Evolutionary conservation across 768 basidiomycete genomes (phyloP).

Genomic region (Rhodotorula sphaerocarpa): DNA sequence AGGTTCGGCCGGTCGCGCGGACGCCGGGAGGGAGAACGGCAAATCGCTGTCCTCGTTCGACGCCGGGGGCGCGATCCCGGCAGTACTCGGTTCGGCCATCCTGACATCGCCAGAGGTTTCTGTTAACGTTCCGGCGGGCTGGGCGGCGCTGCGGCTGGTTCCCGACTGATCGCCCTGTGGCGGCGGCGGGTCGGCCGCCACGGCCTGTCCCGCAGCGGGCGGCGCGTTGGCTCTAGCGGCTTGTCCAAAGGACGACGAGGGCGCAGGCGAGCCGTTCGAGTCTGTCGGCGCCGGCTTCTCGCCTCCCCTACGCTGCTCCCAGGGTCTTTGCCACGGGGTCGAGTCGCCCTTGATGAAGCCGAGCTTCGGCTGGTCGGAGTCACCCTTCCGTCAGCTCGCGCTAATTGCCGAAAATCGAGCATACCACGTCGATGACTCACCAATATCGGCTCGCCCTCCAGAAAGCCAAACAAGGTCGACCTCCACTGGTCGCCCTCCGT

Average conservation of each 20-base stretch:
- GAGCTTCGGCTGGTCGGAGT: neutral
- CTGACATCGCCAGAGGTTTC: neutral
- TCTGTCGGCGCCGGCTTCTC: too few relatives aligned
- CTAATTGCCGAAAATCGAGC: too few relatives aligned
- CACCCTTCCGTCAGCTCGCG: too few relatives aligned
- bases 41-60: too few relatives aligned
- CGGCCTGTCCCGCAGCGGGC: neutral
- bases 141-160: too few relatives aligned
- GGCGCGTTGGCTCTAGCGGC: too few relatives aligned
- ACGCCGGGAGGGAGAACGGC: too few relatives aligned
- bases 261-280: neutral
- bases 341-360: neutral
- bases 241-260: neutral
- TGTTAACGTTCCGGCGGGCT: neutral
- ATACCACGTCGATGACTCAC: too few relatives aligned
- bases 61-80: too few relatives aligned
- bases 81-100: too few relatives aligned
- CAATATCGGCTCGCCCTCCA: slow-evolving; percentile 29
- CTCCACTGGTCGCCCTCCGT: neutral
- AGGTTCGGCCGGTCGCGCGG: too few relatives aligned
- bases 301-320: slow-evolving; percentile 18
- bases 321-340: slow-evolving; percentile 19
- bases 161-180: too few relatives aligned
- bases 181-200: neutral
- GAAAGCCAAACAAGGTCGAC: slow-evolving; percentile 23